phyloP scores from a whole-genome alignment of 1,139 yeast species.

The Zhuliangozyma blackwelliae region DNA sequence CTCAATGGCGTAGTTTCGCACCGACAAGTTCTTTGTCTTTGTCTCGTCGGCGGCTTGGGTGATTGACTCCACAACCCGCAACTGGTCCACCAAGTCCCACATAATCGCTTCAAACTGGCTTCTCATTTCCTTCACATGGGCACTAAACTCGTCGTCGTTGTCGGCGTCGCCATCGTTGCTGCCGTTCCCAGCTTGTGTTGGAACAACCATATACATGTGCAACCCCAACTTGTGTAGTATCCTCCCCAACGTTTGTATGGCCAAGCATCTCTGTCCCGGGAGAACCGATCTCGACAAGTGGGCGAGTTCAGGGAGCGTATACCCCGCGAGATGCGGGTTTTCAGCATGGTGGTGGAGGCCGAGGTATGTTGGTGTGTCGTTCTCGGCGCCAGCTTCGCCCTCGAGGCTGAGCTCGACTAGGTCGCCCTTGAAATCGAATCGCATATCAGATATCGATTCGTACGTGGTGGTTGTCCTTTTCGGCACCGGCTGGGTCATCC shows the following conservation, averaged over 20 bases:
- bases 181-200: slow-evolving; percentile 19
- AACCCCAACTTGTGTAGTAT: slow-evolving; percentile 75
- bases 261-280: slow-evolving; percentile 81
- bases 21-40: slow-evolving; percentile 64
- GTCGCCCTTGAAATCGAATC: slow-evolving; percentile 87
- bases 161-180: slow-evolving; percentile 1
- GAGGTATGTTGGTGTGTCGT: slow-evolving; percentile 45
- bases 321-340: slow-evolving; percentile 87
- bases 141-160: slow-evolving; percentile 32
- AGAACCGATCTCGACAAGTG: slow-evolving; percentile 76
- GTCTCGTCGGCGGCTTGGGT: slow-evolving; percentile 72
- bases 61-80: slow-evolving; percentile 66
- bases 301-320: slow-evolving; percentile 77
- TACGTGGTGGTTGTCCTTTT: slow-evolving; percentile 43
- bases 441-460: slow-evolving; percentile 61
- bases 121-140: slow-evolving; percentile 32
- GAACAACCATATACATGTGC: slow-evolving; percentile 51
- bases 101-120: slow-evolving; percentile 58
- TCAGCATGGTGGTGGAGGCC: slow-evolving; percentile 94
- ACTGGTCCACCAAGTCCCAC: slow-evolving; percentile 68
- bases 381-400: slow-evolving; percentile 28
- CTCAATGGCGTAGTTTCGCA: slow-evolving; percentile 82
- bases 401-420: slow-evolving; percentile 41
- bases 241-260: slow-evolving; percentile 84
- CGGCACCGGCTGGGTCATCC: slow-evolving; percentile 77